Conservation (phyloP, 1,139 yeast genomes). For the Geotrichum fermentans region DNA sequence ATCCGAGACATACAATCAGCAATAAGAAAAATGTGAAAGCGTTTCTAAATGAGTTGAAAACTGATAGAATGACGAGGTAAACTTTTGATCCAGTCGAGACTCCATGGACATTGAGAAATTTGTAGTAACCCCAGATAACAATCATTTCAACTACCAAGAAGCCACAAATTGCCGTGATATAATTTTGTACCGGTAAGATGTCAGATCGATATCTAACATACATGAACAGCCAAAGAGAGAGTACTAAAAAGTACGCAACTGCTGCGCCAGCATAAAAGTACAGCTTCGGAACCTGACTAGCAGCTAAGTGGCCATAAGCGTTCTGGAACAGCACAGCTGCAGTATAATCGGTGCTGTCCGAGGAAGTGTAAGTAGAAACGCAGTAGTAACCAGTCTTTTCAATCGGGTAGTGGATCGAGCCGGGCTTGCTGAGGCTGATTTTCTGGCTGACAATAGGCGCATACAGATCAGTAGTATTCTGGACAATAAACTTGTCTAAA, state of each 20-base stretch:
- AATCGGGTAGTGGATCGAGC: constrained; percentile 59
- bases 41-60: constrained; percentile 73
- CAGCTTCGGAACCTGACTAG: constrained; percentile 84
- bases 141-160: constrained; percentile 82
- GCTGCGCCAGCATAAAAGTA: constrained; percentile 87
- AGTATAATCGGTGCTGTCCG: constrained; percentile 45
- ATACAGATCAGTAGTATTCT: constrained; percentile 42
- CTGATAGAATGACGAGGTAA: constrained; percentile 71
- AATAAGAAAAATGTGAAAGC: constrained; percentile 86
- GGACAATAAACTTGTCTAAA: constrained; percentile 58
- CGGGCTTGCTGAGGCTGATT: constrained; percentile 54
- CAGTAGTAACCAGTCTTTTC: constrained; percentile 86
- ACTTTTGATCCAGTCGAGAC: constrained; percentile 59
- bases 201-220: constrained; percentile 84
- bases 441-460: constrained; percentile 55
- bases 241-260: constrained; percentile 72
- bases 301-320: constrained; percentile 85
- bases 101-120: constrained; percentile 65
- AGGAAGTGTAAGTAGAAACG: constrained; percentile 59
- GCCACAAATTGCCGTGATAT: constrained; percentile 77
- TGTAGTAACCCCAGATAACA: constrained; percentile 88
- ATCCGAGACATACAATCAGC: constrained; percentile 82
- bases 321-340: constrained; percentile 77
- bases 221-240: constrained; percentile 78
- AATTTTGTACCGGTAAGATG: constrained; percentile 83